Evolutionary conservation across 2,329 filamentous ascomycete species (phyloP), one percentile per base, ranked within the genome.

Genomic region (Fusarium penzigii): DNA sequence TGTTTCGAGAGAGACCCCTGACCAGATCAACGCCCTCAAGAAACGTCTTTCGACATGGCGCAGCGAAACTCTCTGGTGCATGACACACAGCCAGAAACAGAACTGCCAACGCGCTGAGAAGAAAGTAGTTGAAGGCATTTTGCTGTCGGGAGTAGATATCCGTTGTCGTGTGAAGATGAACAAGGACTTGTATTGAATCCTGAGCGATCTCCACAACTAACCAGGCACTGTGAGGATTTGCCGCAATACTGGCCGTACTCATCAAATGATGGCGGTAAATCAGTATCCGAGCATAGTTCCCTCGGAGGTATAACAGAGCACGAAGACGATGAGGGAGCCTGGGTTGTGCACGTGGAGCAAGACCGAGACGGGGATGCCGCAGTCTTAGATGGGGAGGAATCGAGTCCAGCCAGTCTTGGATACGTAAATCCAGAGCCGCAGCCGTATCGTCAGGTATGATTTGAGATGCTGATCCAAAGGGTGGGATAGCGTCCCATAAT

Each of bases 331-430:
- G 75, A 2, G 73, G 61, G 5, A 72, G 68, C 10, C 68, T 68
- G 0, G 72, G 70, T 13, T 72, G 70, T 2, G 65, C 59, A 3
- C 58, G 55, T 0, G 67, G 61, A 1, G 68, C 63, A 5, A 66
- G 60, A 5, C 74, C 70, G 17, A 75, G 67, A 2, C 72, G 69
- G 0, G 71, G 70, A 46, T 73, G 70, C 0, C 70, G 67, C 1
- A 75, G 58, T 17, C 63, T 66, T 0, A 80, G 63, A 17, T 78
- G 71, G 0, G 62, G 55, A 0, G 76, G 76, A 14, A 79, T 78
- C 0, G 74, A 75, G 5, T 73, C 70, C 5, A 78, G 64, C 77
- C 77, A 79, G 46, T 75, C 69, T 52, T 74, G 71, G 0, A 77
- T 73, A 51, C 71, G 69, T 6, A 72, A 62, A 42, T 78, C 76